phyloP scores from a whole-genome alignment of 768 basidiomycete genomes.

The Cytidiella melzeri region DNA sequence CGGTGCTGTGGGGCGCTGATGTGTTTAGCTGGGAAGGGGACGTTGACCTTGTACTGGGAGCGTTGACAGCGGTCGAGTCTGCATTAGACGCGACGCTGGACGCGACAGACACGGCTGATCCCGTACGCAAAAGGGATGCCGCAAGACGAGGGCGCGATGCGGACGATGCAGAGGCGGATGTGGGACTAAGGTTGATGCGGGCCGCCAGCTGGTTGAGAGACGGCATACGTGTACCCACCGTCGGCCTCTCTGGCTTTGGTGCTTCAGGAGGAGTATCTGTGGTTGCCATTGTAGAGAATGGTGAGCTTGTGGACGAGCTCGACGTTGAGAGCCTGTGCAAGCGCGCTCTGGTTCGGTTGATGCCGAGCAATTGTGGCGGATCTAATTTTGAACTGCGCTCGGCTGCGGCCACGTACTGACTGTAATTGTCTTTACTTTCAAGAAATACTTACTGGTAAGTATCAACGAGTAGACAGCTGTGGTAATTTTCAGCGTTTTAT shows the following conservation, averaged over 20 bases:
- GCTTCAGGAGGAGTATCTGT: conserved; percentile 25
- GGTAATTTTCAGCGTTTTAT: too few relatives aligned
- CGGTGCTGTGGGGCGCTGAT: conserved; percentile 40
- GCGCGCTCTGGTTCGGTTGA: too few relatives aligned
- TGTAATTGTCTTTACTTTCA: too few relatives aligned
- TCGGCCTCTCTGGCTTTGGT: conserved; percentile 33
- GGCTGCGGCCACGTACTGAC: too few relatives aligned
- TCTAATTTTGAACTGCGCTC: too few relatives aligned
- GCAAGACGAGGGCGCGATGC: conserved; percentile 62
- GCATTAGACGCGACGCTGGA: conserved; percentile 28
- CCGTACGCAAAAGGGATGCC: conserved; percentile 66
- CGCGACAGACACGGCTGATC: conserved; percentile 44
- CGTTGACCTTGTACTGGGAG: conserved; percentile 57
- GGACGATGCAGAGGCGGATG: conserved; percentile 26
- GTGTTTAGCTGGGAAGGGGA: conserved; percentile 53
- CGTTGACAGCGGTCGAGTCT: conserved; percentile 66
- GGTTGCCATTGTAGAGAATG: conserved; percentile 18
- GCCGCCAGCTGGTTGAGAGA: conserved; percentile 81
- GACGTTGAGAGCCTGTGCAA: not conserved
- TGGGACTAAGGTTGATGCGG: conserved; percentile 50
- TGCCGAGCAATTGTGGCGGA: too few relatives aligned
- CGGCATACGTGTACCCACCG: conserved; percentile 42
- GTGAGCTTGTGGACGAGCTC: conserved; percentile 1
- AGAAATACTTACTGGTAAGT: too few relatives aligned
- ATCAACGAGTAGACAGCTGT: too few relatives aligned